Conservation (phyloP, 140 eudicot genomes). For the Oenanthe javanica region DNA sequence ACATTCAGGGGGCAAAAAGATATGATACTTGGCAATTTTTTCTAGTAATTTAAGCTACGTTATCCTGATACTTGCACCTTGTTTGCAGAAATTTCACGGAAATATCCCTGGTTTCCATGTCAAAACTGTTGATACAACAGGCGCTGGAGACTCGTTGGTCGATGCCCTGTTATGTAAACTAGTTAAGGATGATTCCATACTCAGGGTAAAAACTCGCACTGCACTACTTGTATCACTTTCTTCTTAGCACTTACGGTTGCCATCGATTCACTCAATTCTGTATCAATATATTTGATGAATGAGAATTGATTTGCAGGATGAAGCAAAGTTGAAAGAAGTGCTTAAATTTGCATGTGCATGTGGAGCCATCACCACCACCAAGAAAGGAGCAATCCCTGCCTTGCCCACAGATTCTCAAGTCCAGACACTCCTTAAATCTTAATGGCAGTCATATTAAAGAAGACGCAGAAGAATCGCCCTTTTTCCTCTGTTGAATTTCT, state of each 20-base stretch:
- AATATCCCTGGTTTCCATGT: constrained; percentile 47
- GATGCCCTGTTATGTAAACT: constrained; percentile 66
- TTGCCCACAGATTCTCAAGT: constrained; percentile 64
- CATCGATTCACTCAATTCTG: background rate
- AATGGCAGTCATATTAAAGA: background rate
- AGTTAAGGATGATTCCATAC: constrained; percentile 54
- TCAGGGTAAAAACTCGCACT: constrained; percentile 29
- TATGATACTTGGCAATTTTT: no score
- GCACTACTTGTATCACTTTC: background rate
- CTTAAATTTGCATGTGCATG: constrained; percentile 69
- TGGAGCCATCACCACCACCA: constrained; percentile 88
- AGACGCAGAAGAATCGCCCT: background rate
- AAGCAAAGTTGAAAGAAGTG: constrained; percentile 46
- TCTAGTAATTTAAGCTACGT: background rate
- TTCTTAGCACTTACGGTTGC: background rate
- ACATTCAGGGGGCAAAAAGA: no score
- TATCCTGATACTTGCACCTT: background rate
- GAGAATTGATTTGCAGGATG: constrained; percentile 38
- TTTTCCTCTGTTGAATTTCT: background rate
- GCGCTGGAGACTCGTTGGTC: constrained; percentile 92
- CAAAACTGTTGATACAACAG: constrained; percentile 79
- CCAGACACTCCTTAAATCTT: constrained; percentile 37
- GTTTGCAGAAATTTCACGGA: constrained; percentile 55
- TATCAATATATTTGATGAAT: background rate
- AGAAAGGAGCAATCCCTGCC: constrained; percentile 95